Conservation (phyloP, 2,329 filamentous ascomycete genomes). For the Alternaria atra region DNA sequence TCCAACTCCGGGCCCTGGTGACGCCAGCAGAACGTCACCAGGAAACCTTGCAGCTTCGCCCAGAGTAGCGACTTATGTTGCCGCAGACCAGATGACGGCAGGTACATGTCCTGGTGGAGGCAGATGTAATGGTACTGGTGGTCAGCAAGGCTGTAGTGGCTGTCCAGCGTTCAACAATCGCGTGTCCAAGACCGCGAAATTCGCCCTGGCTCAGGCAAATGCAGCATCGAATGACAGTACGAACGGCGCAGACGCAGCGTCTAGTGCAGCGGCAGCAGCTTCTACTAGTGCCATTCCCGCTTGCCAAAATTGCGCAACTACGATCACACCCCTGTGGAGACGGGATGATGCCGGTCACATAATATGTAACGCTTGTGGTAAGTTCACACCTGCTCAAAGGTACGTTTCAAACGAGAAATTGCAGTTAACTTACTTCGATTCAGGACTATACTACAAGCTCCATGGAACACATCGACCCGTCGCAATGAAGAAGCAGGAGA, state of each 20-base stretch:
- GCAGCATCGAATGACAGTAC: conserved; percentile 37
- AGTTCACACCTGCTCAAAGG: conserved; percentile 48
- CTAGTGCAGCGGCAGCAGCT: conserved; percentile 28
- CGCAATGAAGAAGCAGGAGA: conserved; percentile 98
- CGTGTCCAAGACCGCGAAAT: conserved; percentile 84
- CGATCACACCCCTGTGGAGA: conserved; percentile 94
- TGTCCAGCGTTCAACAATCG: conserved; percentile 98
- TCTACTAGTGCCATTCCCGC: conserved; percentile 75
- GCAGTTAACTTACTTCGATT: conserved; percentile 20
- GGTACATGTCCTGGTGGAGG: conserved; percentile 97
- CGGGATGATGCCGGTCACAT: conserved; percentile 94
- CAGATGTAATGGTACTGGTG: conserved; percentile 94
- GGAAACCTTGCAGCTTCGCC: conserved; percentile 50
- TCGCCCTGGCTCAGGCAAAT: conserved; percentile 62
- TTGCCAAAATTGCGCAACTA: conserved; percentile 96
- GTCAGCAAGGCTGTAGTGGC: conserved; percentile 91
- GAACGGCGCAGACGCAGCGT: conserved; percentile 27
- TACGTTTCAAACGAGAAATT: not conserved
- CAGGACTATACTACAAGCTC: conserved; percentile 94
- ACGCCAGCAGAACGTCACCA: conserved; percentile 53
- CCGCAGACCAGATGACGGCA: conserved; percentile 75
- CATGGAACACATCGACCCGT: conserved; percentile 92
- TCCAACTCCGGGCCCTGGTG: conserved; percentile 49
- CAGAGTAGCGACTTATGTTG: conserved; percentile 73
- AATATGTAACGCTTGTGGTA: conserved; percentile 98